A percentile compares a stretch with the other conserved stretches of the same genome.
phyloP scores from a whole-genome alignment of 139 green algal species.

The Closterium sp. region DNA sequence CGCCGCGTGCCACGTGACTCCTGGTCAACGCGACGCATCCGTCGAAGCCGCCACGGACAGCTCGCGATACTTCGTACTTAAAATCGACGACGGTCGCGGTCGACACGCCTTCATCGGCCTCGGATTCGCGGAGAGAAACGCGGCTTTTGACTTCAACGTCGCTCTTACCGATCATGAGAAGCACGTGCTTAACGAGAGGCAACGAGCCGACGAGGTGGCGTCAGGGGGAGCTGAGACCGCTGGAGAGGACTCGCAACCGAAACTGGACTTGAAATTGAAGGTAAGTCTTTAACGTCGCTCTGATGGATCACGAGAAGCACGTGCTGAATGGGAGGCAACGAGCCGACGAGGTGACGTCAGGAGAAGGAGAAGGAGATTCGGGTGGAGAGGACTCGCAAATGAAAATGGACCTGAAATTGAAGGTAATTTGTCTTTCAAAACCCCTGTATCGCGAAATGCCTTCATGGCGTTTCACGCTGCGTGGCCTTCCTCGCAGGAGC shows the following conservation, averaged over 20 bases:
- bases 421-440: neutral
- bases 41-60: constrained; percentile 51
- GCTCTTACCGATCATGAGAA: constrained; percentile 53
- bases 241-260: neutral
- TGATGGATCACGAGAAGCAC: constrained; percentile 52
- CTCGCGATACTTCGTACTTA: constrained; percentile 54
- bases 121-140: constrained; percentile 52
- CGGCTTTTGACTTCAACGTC: constrained; percentile 57
- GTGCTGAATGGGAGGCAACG: constrained; percentile 3
- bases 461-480: too few species aligned
- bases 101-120: constrained; percentile 55
- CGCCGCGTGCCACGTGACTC: constrained; percentile 42
- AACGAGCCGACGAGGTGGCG: neutral
- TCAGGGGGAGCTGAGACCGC: neutral
- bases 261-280: neutral
- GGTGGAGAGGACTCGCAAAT: neutral
- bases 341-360: neutral
- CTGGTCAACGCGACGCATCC: constrained; percentile 20
- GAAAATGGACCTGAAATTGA: neutral
- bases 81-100: constrained; percentile 41
- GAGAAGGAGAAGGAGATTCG: neutral
- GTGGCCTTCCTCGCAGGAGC: neutral
- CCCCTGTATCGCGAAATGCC: too few species aligned
- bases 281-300: constrained; percentile 53
- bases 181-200: constrained; percentile 1